Conservation (phyloP, 345 rosid genomes). For the Brassica incana region DNA sequence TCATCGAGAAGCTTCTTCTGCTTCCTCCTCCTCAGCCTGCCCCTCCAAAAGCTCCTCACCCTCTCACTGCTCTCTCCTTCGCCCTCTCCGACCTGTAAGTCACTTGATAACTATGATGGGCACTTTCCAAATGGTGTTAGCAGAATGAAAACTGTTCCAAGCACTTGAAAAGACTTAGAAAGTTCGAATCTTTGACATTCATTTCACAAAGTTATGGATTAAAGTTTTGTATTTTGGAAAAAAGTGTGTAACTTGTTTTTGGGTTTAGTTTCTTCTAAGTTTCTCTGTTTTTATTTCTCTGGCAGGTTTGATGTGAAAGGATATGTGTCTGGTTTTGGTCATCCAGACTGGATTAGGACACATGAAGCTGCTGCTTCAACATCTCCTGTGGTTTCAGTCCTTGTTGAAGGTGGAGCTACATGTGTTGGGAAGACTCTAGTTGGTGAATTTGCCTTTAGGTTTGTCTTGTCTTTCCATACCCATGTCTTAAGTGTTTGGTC, state of each 20-base stretch:
- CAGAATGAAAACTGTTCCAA: not conserved
- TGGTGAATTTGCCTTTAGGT: conserved; percentile 86
- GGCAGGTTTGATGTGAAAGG: conserved; percentile 82
- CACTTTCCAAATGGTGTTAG: not conserved
- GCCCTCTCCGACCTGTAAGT: conserved; percentile 84
- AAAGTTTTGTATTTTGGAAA: not conserved
- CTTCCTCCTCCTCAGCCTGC: conserved; percentile 97
- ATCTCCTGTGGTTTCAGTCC: conserved; percentile 58
- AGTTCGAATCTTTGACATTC: not conserved
- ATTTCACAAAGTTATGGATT: not conserved
- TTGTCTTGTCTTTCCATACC: conserved; percentile 11
- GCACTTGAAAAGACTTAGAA: not conserved
- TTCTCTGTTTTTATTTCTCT: conserved; percentile 4
- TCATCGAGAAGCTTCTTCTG: conserved; percentile 67
- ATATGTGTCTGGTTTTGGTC: conserved; percentile 83
- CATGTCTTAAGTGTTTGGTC: not conserved
- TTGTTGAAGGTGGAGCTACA: conserved; percentile 93
- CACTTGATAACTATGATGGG: not conserved
- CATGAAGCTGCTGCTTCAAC: conserved; percentile 69
- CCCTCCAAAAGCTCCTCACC: conserved; percentile 97
- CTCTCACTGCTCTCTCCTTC: conserved; percentile 79
- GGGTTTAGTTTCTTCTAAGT: not conserved
- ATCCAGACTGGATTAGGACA: conserved; percentile 86
- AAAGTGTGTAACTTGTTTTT: not conserved
- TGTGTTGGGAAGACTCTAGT: conserved; percentile 88